These are phyloP conservation scores for Nelumbo lutea DNA, from an alignment of 164 flowering plant genomes.

Conservation along the genomic window DNA sequence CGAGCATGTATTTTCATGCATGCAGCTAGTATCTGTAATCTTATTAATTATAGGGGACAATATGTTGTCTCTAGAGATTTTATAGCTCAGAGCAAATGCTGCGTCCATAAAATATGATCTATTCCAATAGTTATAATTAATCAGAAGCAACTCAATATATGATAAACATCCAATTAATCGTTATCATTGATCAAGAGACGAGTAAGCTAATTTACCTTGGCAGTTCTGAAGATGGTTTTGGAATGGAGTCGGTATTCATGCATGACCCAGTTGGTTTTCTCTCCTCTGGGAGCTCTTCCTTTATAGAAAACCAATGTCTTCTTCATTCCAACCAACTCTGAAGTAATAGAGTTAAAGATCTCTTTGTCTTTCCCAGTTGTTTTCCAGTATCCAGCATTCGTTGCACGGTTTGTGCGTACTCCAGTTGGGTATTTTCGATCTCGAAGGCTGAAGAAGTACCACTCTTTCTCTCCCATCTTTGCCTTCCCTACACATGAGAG, in stretches of 20 bases:
- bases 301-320: constrained; percentile 70
- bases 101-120: too few species aligned
- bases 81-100: too few species aligned
- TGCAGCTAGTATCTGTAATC: too few species aligned
- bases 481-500: constrained; percentile 56
- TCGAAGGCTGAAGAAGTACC: too few species aligned
- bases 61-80: too few species aligned
- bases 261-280: constrained; percentile 96
- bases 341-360: constrained; percentile 57
- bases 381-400: constrained; percentile 41
- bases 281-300: constrained; percentile 54
- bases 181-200: neutral
- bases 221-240: constrained; percentile 50
- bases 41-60: too few species aligned
- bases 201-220: constrained; percentile 43
- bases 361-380: constrained; percentile 97
- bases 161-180: too few species aligned
- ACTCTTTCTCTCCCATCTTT: constrained; percentile 74
- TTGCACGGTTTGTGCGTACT: constrained; percentile 75
- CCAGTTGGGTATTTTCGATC: constrained; percentile 78
- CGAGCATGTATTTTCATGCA: too few species aligned
- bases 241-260: constrained; percentile 83
- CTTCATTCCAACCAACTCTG: constrained; percentile 89
- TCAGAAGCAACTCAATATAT: too few species aligned
- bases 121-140: too few species aligned